These are phyloP conservation scores for Henningerozyma blattae DNA, from an alignment of 805 yeast species.

Conservation along the genomic window DNA sequence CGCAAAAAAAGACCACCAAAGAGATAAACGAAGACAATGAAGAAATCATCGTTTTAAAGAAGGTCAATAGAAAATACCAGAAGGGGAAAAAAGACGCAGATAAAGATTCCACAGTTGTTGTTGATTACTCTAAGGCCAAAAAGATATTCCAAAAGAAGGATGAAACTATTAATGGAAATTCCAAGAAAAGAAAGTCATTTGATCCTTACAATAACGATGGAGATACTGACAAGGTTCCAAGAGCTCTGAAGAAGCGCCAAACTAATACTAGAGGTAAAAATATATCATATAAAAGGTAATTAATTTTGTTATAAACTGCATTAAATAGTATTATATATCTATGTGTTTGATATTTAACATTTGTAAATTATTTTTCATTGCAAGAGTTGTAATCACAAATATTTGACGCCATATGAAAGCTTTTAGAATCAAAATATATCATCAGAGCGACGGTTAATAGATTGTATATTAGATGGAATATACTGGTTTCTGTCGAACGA, in stretches of 20 bases:
- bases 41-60: conserved; percentile 32
- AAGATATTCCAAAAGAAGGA: conserved; percentile 26
- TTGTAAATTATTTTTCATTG: too few relatives aligned
- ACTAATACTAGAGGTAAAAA: conserved; percentile 17
- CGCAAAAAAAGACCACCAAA: not conserved
- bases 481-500: too few relatives aligned
- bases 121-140: conserved; percentile 36
- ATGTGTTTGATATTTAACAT: too few relatives aligned
- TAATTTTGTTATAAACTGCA: too few relatives aligned
- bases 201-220: conserved; percentile 43
- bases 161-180: conserved; percentile 8
- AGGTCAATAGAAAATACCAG: conserved; percentile 6
- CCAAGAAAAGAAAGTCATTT: conserved; percentile 33
- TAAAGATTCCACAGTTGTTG: too few relatives aligned
- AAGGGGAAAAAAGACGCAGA: conserved; percentile 4
- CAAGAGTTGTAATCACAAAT: too few relatives aligned
- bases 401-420: too few relatives aligned
- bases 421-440: too few relatives aligned
- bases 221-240: conserved; percentile 34
- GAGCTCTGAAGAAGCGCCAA: conserved; percentile 34
- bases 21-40: conserved; percentile 15
- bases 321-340: too few relatives aligned
- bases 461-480: too few relatives aligned
- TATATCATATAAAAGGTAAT: conserved; percentile 19
- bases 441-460: too few relatives aligned